A percentile compares a stretch with the other conserved stretches of the same genome.
These are phyloP conservation scores for Aspergillus floridensis DNA, from an alignment of 2,329 filamentous ascomycete species.

Conservation along the genomic window DNA sequence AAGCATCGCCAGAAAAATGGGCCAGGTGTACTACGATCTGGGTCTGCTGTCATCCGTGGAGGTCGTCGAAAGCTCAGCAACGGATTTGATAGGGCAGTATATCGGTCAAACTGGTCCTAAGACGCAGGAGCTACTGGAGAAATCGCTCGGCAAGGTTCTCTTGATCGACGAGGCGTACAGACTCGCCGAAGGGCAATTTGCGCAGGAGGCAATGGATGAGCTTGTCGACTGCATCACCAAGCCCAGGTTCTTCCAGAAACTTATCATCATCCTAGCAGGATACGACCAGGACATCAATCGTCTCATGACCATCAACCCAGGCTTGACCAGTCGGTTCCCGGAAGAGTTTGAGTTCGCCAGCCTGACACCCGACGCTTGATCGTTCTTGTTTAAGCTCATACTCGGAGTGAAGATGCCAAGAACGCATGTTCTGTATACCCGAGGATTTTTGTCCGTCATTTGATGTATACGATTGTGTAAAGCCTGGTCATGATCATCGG, in stretches of 20 bases:
- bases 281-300: constrained; percentile 66
- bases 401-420: no score
- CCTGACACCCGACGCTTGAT: constrained; percentile 37
- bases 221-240: constrained; percentile 56
- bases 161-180: constrained; percentile 74
- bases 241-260: constrained; percentile 55
- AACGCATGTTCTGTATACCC: no score
- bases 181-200: constrained; percentile 57
- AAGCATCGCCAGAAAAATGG: constrained; percentile 70
- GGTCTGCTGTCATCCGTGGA: constrained; percentile 61
- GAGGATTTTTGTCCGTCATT: no score
- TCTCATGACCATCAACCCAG: constrained; percentile 60
- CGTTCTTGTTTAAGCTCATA: no score
- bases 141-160: constrained; percentile 62
- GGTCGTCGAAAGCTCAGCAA: constrained; percentile 65
- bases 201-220: constrained; percentile 55
- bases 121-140: constrained; percentile 59
- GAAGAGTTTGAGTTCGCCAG: constrained; percentile 58
- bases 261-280: constrained; percentile 68
- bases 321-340: constrained; percentile 64
- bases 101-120: constrained; percentile 69
- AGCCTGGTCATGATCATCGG: no score
- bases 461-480: no score
- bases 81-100: constrained; percentile 67
- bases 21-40: constrained; percentile 72